Evolutionary conservation across 2,329 filamentous ascomycete species (phyloP), one percentile per base, ranked within the genome.

Genomic region (Incumbomyces delicatus): DNA sequence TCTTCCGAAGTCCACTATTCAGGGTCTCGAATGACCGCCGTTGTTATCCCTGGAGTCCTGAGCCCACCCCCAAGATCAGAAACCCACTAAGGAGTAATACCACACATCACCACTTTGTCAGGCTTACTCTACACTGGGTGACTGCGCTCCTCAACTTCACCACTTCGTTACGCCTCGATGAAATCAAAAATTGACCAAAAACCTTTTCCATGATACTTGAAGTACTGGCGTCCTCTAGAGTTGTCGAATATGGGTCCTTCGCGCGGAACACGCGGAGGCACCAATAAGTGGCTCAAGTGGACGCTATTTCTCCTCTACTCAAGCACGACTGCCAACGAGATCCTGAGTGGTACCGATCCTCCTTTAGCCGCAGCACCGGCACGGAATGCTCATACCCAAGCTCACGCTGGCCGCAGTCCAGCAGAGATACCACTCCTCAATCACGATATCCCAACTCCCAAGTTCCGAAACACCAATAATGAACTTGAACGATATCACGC

Each of bases 401-500:
- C 53, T 46, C 47, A 48, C 42, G 44, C 55, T 51, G 55, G 55
- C 55, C 52, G 55, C 55, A 57, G 55, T 50, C 55, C 55, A 50
- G 46, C 54, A 27, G 55, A 57, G 50, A 57, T 56, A n/a, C 52
- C 54, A 33, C 50, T 53, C 17, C 51, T 55, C 17, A 56, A 56
- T 18, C 50, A 55, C 47, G 54, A 57, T 41, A 50, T 55, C 31
- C 50, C 49, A 36, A 55, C 53, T 14, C 50, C 52, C 22, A 54
- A 53, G 31, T 57, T 55, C 43, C 47, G 53, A 50, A 56, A 51
- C 41, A 57, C 54, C 44, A 48, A 57, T 48, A 50, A 57, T 48
- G 49, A 52, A 35, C 39, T 44, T 37, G 43, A 52, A 45, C 20
- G 18, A 34, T 33, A 44, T 37, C 56, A 53, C 46, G 92, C 88